Base-by-base conservation (phyloP, 2,329 filamentous ascomycete species). In the Fonsecaea nubica region DNA sequence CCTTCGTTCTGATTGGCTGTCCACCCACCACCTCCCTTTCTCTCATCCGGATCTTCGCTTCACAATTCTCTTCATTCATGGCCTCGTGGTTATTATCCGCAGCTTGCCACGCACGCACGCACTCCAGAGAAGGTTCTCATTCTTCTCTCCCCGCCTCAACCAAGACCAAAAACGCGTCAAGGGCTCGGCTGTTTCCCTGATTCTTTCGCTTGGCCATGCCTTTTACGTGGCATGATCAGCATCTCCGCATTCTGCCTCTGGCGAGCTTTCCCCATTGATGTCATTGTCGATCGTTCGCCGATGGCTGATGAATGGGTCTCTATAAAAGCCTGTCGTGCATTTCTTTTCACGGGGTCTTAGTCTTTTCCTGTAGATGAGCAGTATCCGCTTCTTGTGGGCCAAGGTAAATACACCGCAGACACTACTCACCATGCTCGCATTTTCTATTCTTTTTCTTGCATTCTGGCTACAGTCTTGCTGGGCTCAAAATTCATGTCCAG, bases 401-500 rank as follows among this genome's bases (percentile, higher is more conserved):
- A 56, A 45, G 25, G 45, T 15, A 38, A 50, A 52, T 13, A n/a
- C 50, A 40, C 21, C 50, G 15, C 40, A 35, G 21, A 38, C 45
- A n/a, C 12, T 38, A 15, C 70, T 74, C 32, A 74, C 73, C 21
- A 71, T 68, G 66, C 57, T 72, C 32, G 57, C 71, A 12, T 45
- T 65, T 21, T 40, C 69, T 25, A 30, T 66, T n/a, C 50, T 67
- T 4, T 32, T 66, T 13, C 69, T 63, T 40, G 62, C 68, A 7
- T 8, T 67, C 1, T 63, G 68, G 56, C 73, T 75, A 45, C 66
- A 74, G 10, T 58, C 52, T 21, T 64, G 69, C 57, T 64, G 56
- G 52, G 69, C 66, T 48, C 64, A 68, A 56, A 75, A 72, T 64
- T 61, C 71, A 2, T 72, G 72, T 50, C 64, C 58, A 15, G 72